Percentiles rank a stretch among this genome's conserved stretches.
These are phyloP conservation scores for Hondaea fermentalgiana DNA, from an alignment of 108 stramenopile species.

Conservation along the genomic window DNA sequence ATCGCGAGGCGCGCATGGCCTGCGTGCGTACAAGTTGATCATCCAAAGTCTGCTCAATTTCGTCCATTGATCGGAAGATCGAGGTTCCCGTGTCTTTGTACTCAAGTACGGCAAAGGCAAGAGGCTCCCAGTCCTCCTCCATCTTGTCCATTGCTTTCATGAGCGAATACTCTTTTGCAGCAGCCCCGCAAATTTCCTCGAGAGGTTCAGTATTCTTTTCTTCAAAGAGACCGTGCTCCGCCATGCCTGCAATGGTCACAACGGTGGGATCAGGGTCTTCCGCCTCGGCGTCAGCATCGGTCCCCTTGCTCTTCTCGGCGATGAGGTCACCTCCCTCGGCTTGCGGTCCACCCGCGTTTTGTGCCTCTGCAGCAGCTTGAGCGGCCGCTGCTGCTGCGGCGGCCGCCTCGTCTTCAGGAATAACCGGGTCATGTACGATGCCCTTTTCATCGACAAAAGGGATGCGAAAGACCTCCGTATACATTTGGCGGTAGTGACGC, in stretches of 20 bases:
- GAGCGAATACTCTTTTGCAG: slow-evolving; percentile 29
- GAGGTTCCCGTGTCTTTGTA: slow-evolving; percentile 31
- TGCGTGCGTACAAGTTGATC: slow-evolving; percentile 15
- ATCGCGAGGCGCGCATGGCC: background rate
- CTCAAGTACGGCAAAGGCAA: background rate
- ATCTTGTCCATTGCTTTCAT: slow-evolving; percentile 25
- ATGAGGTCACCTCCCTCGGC: background rate
- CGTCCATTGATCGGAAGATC: slow-evolving; percentile 9
- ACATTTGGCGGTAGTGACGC: background rate
- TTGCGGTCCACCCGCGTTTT: background rate
- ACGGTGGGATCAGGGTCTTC: background rate
- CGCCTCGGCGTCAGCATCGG: background rate
- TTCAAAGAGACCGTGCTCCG: background rate
- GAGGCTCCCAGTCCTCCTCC: slow-evolving; percentile 15
- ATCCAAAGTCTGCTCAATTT: slow-evolving; percentile 17
- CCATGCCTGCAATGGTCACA: slow-evolving; percentile 7
- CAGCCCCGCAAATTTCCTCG: slow-evolving; percentile 22
- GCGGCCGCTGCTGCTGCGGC: background rate
- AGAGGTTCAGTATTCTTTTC: background rate
- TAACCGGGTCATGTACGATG: background rate
- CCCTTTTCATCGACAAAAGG: background rate
- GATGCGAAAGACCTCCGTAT: background rate
- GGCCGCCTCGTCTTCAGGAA: background rate
- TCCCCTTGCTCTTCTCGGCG: no score
- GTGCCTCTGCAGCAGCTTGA: background rate